phyloP scores from a whole-genome alignment of 176 grass and related monocot species.

The Pontederia crassipes region DNA sequence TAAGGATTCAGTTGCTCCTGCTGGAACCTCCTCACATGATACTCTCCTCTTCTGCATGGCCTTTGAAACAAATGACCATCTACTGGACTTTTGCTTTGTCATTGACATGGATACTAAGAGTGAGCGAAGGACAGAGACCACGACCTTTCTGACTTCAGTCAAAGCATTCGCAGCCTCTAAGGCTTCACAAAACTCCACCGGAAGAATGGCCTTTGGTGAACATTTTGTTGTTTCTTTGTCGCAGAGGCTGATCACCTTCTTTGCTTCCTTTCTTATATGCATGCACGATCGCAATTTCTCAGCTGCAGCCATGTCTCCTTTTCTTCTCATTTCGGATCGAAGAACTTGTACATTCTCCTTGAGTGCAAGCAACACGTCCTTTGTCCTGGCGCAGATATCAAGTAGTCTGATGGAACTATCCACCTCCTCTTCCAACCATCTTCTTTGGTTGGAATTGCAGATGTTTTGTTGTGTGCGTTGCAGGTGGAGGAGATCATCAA shows the following conservation, averaged over 20 bases:
- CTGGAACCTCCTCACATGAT: not conserved
- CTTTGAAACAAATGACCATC: constrained; percentile 4
- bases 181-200: not conserved
- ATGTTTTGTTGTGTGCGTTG: not conserved
- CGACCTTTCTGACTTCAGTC: constrained; percentile 3
- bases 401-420: constrained; percentile 6
- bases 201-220: not conserved
- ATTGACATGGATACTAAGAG: not conserved
- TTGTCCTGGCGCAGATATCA: constrained; percentile 7
- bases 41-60: constrained; percentile 1
- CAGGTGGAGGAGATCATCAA: constrained; percentile 18
- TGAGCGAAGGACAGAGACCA: not conserved
- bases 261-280: not conserved
- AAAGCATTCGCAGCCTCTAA: not conserved
- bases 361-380: not conserved
- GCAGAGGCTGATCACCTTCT: constrained; percentile 1
- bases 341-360: constrained; percentile 7
- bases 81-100: not conserved
- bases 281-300: not conserved
- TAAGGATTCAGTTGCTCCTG: too few species aligned
- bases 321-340: constrained; percentile 1
- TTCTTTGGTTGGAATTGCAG: constrained; percentile 1
- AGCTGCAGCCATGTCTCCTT: not conserved
- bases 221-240: not conserved
- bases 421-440: constrained; percentile 12